phyloP scores from a whole-genome alignment of 2,329 filamentous ascomycete genomes.

The Monosporascus sp. region DNA sequence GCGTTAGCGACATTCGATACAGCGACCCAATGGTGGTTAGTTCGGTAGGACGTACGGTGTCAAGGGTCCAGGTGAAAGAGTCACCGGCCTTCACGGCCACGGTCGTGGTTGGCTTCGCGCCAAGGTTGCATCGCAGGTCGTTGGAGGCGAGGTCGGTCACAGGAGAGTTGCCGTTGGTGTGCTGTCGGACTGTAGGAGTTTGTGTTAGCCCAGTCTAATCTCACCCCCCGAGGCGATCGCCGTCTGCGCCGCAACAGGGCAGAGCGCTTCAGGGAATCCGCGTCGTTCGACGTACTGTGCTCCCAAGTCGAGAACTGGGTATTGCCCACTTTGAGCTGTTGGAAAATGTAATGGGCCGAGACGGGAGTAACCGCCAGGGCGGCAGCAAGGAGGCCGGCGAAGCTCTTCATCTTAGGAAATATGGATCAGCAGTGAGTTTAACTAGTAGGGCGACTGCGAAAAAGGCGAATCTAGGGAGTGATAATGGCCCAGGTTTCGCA shows the following conservation, averaged over 20 bases:
- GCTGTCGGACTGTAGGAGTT: constrained; percentile 32
- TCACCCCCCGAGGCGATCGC: too few relatives aligned
- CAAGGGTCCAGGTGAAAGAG: constrained; percentile 33
- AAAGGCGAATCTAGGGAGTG: too few relatives aligned
- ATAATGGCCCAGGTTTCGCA: too few relatives aligned
- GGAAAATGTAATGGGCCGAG: constrained; percentile 38
- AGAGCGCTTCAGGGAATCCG: too few relatives aligned
- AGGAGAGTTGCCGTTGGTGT: constrained; percentile 44
- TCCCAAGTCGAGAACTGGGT: constrained; percentile 30
- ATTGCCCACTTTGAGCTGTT: constrained; percentile 29
- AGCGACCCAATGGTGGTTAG: neutral
- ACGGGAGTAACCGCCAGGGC: constrained; percentile 28
- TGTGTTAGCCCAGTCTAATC: neutral
- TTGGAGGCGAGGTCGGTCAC: constrained; percentile 36
- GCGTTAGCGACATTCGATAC: neutral
- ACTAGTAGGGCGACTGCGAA: too few relatives aligned
- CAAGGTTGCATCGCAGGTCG: constrained; percentile 38
- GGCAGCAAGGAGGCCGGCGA: constrained; percentile 23
- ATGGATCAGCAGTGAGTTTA: neutral
- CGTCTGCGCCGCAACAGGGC: too few relatives aligned
- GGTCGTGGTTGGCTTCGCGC: constrained; percentile 28
- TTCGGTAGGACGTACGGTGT: constrained; percentile 19
- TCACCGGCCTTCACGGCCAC: constrained; percentile 32
- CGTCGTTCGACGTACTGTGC: constrained; percentile 23
- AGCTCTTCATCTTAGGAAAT: constrained; percentile 24